Evolutionary conservation across 1,284 basidiomycete species (phyloP).

Genomic region (Ustilago loliicola): DNA sequence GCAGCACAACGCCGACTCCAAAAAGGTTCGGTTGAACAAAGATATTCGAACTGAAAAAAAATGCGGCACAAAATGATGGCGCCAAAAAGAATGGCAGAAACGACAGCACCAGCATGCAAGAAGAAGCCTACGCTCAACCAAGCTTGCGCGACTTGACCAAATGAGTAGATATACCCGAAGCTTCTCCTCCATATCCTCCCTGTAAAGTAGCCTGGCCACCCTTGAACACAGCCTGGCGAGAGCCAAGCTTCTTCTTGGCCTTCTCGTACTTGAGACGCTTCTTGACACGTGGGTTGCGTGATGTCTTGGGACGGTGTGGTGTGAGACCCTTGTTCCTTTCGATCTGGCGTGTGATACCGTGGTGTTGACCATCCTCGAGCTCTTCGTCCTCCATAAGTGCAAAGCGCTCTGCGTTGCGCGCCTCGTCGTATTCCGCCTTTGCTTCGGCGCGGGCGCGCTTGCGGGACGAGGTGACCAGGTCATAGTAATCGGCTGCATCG

Average conservation of each 20-base stretch:
- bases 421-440: slow-evolving; percentile 66
- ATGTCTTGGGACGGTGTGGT: slow-evolving; percentile 62
- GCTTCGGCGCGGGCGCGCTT: slow-evolving; percentile 55
- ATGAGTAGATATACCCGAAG: slow-evolving; percentile 66
- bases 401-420: slow-evolving; percentile 56
- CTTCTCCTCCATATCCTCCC: slow-evolving; percentile 68
- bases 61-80: slow-evolving; percentile 12
- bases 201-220: slow-evolving; percentile 66
- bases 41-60: background rate
- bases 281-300: slow-evolving; percentile 70
- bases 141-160: slow-evolving; percentile 69
- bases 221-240: slow-evolving; percentile 68
- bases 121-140: slow-evolving; percentile 28
- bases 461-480: slow-evolving; percentile 57
- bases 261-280: slow-evolving; percentile 68
- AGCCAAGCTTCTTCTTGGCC: slow-evolving; percentile 68
- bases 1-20: background rate
- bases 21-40: background rate
- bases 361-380: slow-evolving; percentile 65
- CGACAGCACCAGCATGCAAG: background rate
- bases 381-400: slow-evolving; percentile 58
- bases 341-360: slow-evolving; percentile 66
- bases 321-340: slow-evolving; percentile 69
- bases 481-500: slow-evolving; percentile 67
- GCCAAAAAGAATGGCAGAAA: slow-evolving; percentile 12